Evolutionary conservation across 2,329 filamentous ascomycete genomes (phyloP), one percentile per base, ranked within the genome.

Genomic region (Phyllachora maydis): DNA sequence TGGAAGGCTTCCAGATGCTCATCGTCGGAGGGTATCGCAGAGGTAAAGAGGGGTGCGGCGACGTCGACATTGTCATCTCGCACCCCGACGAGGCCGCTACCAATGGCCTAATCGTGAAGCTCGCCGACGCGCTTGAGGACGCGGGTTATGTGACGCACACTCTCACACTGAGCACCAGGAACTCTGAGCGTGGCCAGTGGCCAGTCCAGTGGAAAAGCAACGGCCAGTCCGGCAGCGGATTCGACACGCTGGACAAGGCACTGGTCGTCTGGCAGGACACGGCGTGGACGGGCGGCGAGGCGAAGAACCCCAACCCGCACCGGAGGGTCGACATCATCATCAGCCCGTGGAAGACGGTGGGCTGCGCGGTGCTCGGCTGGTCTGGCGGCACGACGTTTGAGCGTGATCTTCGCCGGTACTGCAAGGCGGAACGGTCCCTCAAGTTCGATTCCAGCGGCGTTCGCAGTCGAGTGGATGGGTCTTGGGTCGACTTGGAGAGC

Each of bases 391-490:
- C 73, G 0, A 93, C 82, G 0, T 95, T 93, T 35, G 68, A 93
- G 51, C 58, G 85, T 13, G 88, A 95, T 43, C 43, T 95, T 25
- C 56, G 85, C 19, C 54, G 72, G 16, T 91, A 85, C 46, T 79
- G 73, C 30, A 83, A 78, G 44, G 59, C 68, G 18, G 56, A 61
- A 27, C 70, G 65, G 36, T 56, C 56, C 0, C 72, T 79, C 58
- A 91, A 88, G 43, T 95, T 95, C 40, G 83, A 93, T 41, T 88
- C 76, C 31, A 90, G 78, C 37, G 88, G 88, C 0, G 65, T 92
- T 8, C 60, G 82, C 21, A 68, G 67, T 36, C 56, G 71, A 6
- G 44, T 38, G 6, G 65, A 69, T 25, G 78, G 77, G 2, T 47
- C 49, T 3, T 70, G 71, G 53, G 63, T 85, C n/a, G 70, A 88